Evolutionary conservation across 1,139 yeast species (phyloP), one percentile per base, ranked within the genome.

Genomic region (Torulaspora pretoriensis): DNA sequence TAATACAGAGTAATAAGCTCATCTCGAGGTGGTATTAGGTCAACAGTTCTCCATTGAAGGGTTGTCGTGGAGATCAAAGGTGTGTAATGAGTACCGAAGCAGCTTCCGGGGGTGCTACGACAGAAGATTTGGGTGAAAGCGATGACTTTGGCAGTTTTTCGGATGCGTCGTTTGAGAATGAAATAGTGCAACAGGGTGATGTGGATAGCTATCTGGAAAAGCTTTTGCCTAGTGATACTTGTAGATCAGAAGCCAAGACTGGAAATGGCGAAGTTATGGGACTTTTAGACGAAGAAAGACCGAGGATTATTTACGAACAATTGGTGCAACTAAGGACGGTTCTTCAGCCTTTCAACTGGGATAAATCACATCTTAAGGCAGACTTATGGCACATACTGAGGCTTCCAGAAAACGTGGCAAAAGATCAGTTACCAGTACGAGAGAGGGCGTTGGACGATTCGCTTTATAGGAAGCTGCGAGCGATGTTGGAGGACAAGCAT

Each of bases 111-210:
- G 13, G 10, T 4, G 22, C 5, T 7, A 9, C 26, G 22, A n/a
- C 8, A 1, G 27, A 26, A 9, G 36, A 17, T 10, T 26, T 9
- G 6, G 16, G 14, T 3, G 55, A 48, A 16, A 53, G 56, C 34
- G 57, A 60, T 26, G 65, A 59, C 45, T 61, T 61, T 46, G 66
- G 65, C 17, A 59, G 54, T 35, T 61, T 61, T 39, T 60, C 63
- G n/a, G 64, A 60, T 48, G 64, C 63, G 2, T 57, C 63, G 6
- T 42, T 55, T 42, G 61, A 55, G 35, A 52, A 42, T 8, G 49
- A 41, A 8, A 24, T 12, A 9, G 45, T 35, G 3, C 36, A 39
- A 22, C 24, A 19, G 4, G 42, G 19, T 3, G 27, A 29, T 12
- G 37, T 38, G 13, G 39, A 28, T 3, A 19, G 31, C 8, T 47